Percentiles rank a stretch among this genome's conserved stretches.
These are phyloP conservation scores for Candida ficus DNA, from an alignment of 805 yeast genomes.

Conservation along the genomic window DNA sequence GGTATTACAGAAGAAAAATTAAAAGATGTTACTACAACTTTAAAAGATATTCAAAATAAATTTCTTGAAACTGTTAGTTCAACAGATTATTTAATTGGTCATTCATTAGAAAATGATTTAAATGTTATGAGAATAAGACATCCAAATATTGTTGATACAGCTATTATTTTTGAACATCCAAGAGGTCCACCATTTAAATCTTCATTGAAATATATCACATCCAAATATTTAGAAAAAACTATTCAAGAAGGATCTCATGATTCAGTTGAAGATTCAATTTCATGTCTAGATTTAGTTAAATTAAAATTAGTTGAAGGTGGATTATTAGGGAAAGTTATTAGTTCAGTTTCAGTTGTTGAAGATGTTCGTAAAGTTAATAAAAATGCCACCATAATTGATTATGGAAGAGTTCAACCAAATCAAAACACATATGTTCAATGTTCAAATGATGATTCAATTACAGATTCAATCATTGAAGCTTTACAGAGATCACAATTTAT, in stretches of 20 bases:
- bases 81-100: slow-evolving; percentile 76
- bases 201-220: slow-evolving; percentile 65
- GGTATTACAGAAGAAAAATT: slow-evolving; percentile 79
- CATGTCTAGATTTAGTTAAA: slow-evolving; percentile 75
- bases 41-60: slow-evolving; percentile 61
- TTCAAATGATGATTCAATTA: slow-evolving; percentile 54
- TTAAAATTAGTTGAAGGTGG: slow-evolving; percentile 64
- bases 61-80: slow-evolving; percentile 43
- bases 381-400: slow-evolving; percentile 30
- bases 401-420: slow-evolving; percentile 22
- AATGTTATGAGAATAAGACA: slow-evolving; percentile 67
- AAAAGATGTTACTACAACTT: slow-evolving; percentile 53
- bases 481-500: slow-evolving; percentile 33
- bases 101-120: slow-evolving; percentile 82
- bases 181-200: slow-evolving; percentile 82
- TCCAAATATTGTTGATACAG: slow-evolving; percentile 73
- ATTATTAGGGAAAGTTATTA: slow-evolving; percentile 50
- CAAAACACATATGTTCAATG: slow-evolving; percentile 35
- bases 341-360: slow-evolving; percentile 38
- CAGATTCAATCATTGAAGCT: slow-evolving; percentile 31
- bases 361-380: slow-evolving; percentile 30
- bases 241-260: slow-evolving; percentile 82
- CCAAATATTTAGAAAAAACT: slow-evolving; percentile 43
- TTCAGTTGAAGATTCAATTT: slow-evolving; percentile 77
- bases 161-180: slow-evolving; percentile 71